Base-by-base conservation (phyloP, 345 rosid genomes). In the Eutrema japonicum region DNA sequence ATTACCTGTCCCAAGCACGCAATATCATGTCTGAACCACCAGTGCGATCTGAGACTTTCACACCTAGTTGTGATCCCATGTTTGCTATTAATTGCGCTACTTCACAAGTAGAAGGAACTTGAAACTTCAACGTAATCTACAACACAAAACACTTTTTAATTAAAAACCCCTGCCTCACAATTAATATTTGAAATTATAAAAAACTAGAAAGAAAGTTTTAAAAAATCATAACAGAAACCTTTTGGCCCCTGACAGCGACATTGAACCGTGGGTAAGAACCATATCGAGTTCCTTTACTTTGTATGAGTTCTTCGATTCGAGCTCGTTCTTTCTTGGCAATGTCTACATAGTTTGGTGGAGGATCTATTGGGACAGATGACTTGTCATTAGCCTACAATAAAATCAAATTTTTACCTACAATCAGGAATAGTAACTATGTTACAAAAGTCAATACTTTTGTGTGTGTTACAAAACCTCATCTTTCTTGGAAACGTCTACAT, bases 1-100 rank as follows among this genome's bases (percentile, higher is more conserved):
- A 30, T 41, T 70, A 95, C 99, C 87, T 92, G 86, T 92, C 96
- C 97, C 97, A 95, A 68, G 97, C 88, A 78, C 92, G 96, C 77
- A 90, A 66, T 36, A 75, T 52, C 93, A 95, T 85, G 66, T 88
- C 93, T 45, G 96, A 79, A 77, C 96, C 97, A 82, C 86, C 88
- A 50, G 89, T 83, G 11, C 46, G 85, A 64, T 87, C 91, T 72
- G 87, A 89, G 70, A 81, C 80, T 77, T 90, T 87, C 65, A 83
- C 60, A 56, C 99, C 99, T 71, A 95, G 88, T 62, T 85, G 73
- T 8, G 92, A 80, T 71, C 82, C 93, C 64, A 95, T 91, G 85
- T 77, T 86, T 66, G 96, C 89, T 80, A 95, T 85, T 77, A 92
- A 64, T 47, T 90, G 92, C 2, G 92, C 83, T 42, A 85, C 78